phyloP scores from a whole-genome alignment of 495 filamentous ascomycete species.

The Podospora conica region DNA sequence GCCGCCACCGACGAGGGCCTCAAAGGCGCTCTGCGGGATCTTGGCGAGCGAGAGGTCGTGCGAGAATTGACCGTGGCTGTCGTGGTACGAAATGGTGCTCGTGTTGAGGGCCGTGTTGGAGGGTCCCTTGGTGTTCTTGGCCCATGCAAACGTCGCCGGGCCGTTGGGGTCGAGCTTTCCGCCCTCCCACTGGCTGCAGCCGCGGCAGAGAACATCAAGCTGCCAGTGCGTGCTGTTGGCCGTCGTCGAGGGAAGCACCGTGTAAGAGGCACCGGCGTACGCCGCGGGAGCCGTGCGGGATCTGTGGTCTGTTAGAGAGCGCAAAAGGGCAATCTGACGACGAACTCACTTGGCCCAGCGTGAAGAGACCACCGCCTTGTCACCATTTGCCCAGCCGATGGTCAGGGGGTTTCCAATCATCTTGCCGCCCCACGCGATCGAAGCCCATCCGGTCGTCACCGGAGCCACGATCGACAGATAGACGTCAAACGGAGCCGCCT shows the following conservation, averaged over 20 bases:
- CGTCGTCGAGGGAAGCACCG: slow-evolving; percentile 36
- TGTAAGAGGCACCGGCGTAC: slow-evolving; percentile 40
- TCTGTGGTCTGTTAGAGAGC: slow-evolving; percentile 27
- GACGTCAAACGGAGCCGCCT: slow-evolving; percentile 40
- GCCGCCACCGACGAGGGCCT: slow-evolving; percentile 23
- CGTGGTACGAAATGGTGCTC: slow-evolving; percentile 24
- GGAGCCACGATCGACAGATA: slow-evolving; percentile 43
- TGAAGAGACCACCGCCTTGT: slow-evolving; percentile 35
- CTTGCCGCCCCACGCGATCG: slow-evolving; percentile 44
- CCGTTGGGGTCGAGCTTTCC: slow-evolving; percentile 29
- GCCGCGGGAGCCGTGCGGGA: slow-evolving; percentile 30
- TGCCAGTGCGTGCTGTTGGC: slow-evolving; percentile 47
- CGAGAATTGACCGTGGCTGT: slow-evolving; percentile 19
- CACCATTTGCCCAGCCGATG: slow-evolving; percentile 36
- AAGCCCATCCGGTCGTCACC: slow-evolving; percentile 39
- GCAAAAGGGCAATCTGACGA: too few species aligned
- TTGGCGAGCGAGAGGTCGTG: slow-evolving; percentile 25
- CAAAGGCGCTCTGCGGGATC: slow-evolving; percentile 27
- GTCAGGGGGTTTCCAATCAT: slow-evolving; percentile 47
- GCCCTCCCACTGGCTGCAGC: slow-evolving; percentile 36
- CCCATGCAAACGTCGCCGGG: slow-evolving; percentile 23
- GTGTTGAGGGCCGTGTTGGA: slow-evolving; percentile 22
- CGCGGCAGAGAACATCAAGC: slow-evolving; percentile 38
- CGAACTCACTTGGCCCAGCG: slow-evolving; percentile 36
- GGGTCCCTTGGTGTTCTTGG: slow-evolving; percentile 18